phyloP scores from a whole-genome alignment of 768 basidiomycete species.

The Chalciporus piperatus region DNA sequence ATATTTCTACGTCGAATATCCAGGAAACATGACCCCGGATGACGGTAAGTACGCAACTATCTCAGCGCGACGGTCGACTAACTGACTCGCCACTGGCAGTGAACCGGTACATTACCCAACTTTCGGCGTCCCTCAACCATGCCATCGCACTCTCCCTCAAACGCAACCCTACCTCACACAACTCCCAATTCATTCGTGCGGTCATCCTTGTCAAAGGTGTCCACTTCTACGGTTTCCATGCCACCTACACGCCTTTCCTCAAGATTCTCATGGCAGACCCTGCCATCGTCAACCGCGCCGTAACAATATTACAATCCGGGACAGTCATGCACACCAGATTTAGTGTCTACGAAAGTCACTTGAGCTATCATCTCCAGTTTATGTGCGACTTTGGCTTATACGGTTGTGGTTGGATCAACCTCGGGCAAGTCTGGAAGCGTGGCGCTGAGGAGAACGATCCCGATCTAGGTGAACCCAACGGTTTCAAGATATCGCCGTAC shows the following conservation, averaged over 20 bases:
- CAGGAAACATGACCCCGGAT: conserved; percentile 57
- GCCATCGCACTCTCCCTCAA: conserved; percentile 82
- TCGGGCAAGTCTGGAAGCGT: conserved; percentile 65
- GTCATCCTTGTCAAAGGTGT: conserved; percentile 90
- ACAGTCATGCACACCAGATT: conserved; percentile 79
- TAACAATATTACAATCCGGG: conserved; percentile 77
- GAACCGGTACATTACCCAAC: conserved; percentile 61
- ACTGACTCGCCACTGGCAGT: conserved; percentile 53
- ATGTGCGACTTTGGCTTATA: conserved; percentile 93
- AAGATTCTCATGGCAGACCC: conserved; percentile 82
- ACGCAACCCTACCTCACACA: conserved; percentile 59
- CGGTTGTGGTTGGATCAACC: conserved; percentile 87
- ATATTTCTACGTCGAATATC: conserved; percentile 88
- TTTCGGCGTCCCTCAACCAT: conserved; percentile 77
- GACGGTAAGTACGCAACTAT: conserved; percentile 45
- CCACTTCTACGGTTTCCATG: conserved; percentile 93
- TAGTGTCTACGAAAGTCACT: conserved; percentile 84
- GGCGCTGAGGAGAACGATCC: conserved; percentile 31
- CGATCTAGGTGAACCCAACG: conserved; percentile 6
- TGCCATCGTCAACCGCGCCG: conserved; percentile 59
- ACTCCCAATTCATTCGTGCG: conserved; percentile 65
- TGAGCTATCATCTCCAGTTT: conserved; percentile 87
- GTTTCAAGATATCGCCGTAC: conserved; percentile 53
- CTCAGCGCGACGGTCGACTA: conserved; percentile 1
- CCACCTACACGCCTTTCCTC: conserved; percentile 81